A percentile compares a stretch with the other conserved stretches of the same genome.
These are phyloP conservation scores for Fragaria vesca DNA, from an alignment of 306 rosid species.

Conservation along the genomic window DNA sequence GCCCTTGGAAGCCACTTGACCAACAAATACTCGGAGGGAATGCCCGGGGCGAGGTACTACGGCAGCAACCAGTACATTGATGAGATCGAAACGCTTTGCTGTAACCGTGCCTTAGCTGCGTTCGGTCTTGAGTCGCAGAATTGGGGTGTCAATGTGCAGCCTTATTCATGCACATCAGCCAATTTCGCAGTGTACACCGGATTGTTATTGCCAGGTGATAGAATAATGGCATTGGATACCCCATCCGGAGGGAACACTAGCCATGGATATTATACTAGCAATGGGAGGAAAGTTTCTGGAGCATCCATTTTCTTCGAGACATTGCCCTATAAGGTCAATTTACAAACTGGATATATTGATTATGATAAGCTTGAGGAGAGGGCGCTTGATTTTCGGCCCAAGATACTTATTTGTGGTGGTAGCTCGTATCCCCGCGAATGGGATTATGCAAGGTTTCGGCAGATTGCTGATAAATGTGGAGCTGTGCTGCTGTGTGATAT, in stretches of 20 bases:
- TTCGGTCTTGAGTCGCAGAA: conserved; percentile 58
- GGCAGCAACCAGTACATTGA: conserved; percentile 81
- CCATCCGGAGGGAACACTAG: conserved; percentile 98
- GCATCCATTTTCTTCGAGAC: conserved; percentile 94
- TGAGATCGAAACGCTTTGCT: conserved; percentile 73
- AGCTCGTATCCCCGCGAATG: conserved; percentile 92
- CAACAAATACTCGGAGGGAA: conserved; percentile 89
- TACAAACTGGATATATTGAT: conserved; percentile 75
- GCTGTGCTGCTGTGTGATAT: conserved; percentile 86
- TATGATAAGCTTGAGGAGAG: conserved; percentile 91
- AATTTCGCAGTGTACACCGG: conserved; percentile 92
- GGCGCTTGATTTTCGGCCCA: conserved; percentile 96
- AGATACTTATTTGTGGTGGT: conserved; percentile 93
- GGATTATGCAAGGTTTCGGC: conserved; percentile 90
- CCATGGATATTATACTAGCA: conserved; percentile 85
- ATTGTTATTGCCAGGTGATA: conserved; percentile 72
- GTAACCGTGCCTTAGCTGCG: conserved; percentile 77
- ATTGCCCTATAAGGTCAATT: conserved; percentile 82
- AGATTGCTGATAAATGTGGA: conserved; percentile 86
- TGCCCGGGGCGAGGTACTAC: conserved; percentile 85
- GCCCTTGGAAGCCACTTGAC: conserved; percentile 91
- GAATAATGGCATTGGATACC: conserved; percentile 93
- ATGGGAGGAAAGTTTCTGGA: conserved; percentile 81
- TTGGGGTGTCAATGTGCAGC: conserved; percentile 96
- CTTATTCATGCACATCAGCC: conserved; percentile 91